Percentiles rank a stretch among this genome's conserved stretches.
Evolutionary conservation across 2,329 filamentous ascomycete genomes (phyloP).

Genomic region (Ascosphaera apis): DNA sequence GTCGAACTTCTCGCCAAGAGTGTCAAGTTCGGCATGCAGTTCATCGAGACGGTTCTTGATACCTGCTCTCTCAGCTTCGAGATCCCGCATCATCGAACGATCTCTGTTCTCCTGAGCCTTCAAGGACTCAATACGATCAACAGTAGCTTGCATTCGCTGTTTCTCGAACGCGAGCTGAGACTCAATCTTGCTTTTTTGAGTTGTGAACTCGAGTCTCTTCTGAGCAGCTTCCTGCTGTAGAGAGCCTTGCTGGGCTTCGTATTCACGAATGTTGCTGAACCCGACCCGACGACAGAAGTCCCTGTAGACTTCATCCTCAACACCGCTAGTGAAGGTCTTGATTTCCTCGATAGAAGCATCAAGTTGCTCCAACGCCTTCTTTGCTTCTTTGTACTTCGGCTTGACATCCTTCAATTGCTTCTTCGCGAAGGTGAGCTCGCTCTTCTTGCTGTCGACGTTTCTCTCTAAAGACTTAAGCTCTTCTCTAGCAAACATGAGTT

Average conservation of each 20-base stretch:
- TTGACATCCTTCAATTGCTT: constrained; percentile 51
- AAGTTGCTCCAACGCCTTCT: constrained; percentile 41
- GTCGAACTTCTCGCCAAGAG: constrained; percentile 48
- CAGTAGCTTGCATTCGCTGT: constrained; percentile 46
- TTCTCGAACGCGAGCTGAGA: constrained; percentile 41
- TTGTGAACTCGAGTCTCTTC: constrained; percentile 66
- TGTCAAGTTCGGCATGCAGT: constrained; percentile 53
- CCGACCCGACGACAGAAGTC: constrained; percentile 70
- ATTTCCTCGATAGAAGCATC: constrained; percentile 32
- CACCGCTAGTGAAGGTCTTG: constrained; percentile 44
- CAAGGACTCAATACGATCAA: constrained; percentile 44
- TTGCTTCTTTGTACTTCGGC: constrained; percentile 55
- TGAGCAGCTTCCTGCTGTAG: constrained; percentile 75
- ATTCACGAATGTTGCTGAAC: constrained; percentile 74
- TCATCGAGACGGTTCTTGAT: constrained; percentile 52
- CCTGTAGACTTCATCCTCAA: constrained; percentile 73
- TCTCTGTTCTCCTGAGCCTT: constrained; percentile 44
- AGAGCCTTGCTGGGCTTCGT: constrained; percentile 80
- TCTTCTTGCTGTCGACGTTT: constrained; percentile 65
- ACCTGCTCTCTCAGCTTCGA: constrained; percentile 47
- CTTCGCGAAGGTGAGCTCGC: constrained; percentile 51
- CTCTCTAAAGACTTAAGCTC: constrained; percentile 59
- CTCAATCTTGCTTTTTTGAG: constrained; percentile 43
- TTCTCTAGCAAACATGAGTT: constrained; percentile 44
- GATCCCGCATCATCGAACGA: constrained; percentile 42